These are phyloP conservation scores for Populus hybrid DNA, from an alignment of 441 rosid species.

Conservation along the genomic window DNA sequence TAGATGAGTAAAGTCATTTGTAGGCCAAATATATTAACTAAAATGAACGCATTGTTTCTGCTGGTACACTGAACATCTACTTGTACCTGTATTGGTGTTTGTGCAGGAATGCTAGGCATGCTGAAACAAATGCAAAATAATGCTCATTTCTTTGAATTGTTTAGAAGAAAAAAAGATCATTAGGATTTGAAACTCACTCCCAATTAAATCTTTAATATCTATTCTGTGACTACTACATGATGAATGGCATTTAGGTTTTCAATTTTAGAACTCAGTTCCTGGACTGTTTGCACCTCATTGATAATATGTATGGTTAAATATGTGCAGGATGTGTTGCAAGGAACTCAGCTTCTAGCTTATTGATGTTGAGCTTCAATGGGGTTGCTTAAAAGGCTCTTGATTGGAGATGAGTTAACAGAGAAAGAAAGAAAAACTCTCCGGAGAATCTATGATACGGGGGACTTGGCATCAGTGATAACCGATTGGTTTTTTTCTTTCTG, in stretches of 20 bases:
- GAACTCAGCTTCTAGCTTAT: slow-evolving; percentile 94
- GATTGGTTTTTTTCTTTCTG: slow-evolving; percentile 88
- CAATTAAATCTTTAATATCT: neutral
- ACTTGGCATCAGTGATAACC: slow-evolving; percentile 91
- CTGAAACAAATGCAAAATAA: neutral
- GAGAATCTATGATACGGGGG: slow-evolving; percentile 84
- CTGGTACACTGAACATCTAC: neutral
- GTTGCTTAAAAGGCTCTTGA: slow-evolving; percentile 64
- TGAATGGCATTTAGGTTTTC: slow-evolving; percentile 5
- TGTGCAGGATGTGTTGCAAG: slow-evolving; percentile 94
- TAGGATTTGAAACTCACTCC: neutral
- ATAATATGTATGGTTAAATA: slow-evolving; percentile 10
- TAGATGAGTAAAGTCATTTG: neutral
- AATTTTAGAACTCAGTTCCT: slow-evolving; percentile 6
- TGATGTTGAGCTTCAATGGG: slow-evolving; percentile 85
- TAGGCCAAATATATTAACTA: neutral
- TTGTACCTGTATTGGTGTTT: neutral
- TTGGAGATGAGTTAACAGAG: slow-evolving; percentile 86
- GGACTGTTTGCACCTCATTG: slow-evolving; percentile 1
- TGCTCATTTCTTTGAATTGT: neutral
- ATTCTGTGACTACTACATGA: neutral
- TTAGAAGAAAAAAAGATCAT: neutral
- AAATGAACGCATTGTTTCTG: neutral
- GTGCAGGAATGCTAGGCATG: neutral
- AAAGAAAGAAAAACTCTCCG: slow-evolving; percentile 81